Conservation (phyloP, 2,329 filamentous ascomycete species). For the Apiospora koreana region DNA sequence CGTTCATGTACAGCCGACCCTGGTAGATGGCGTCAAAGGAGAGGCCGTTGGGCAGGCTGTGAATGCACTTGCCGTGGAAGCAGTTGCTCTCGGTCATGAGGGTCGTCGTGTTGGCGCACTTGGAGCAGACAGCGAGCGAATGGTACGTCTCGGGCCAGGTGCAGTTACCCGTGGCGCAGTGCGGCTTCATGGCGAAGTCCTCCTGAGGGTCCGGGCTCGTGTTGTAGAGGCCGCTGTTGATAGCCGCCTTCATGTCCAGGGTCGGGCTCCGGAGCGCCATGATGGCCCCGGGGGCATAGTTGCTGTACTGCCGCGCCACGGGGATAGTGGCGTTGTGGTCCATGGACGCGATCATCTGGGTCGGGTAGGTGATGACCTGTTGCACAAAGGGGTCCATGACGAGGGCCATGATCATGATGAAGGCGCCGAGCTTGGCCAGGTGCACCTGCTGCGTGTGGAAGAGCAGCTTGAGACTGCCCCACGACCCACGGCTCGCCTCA, state of each 20-base stretch:
- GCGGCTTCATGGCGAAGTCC: slow-evolving; percentile 12
- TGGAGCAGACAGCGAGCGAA: slow-evolving; percentile 17
- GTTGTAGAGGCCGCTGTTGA: slow-evolving; percentile 17
- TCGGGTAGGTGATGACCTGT: slow-evolving; percentile 20
- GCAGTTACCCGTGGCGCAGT: slow-evolving; percentile 17
- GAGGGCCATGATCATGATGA: slow-evolving; percentile 18
- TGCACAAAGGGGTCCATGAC: slow-evolving; percentile 19
- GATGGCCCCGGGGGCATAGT: slow-evolving; percentile 14
- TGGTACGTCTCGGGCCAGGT: slow-evolving; percentile 17
- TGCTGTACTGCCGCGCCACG: slow-evolving; percentile 8
- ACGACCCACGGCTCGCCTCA: slow-evolving; percentile 19
- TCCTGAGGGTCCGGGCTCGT: slow-evolving; percentile 12
- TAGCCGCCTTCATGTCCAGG: slow-evolving; percentile 17
- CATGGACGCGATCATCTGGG: slow-evolving; percentile 3
- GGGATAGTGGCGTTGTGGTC: slow-evolving; percentile 12
- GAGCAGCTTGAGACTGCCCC: slow-evolving; percentile 19
- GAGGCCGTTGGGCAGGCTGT: slow-evolving; percentile 16
- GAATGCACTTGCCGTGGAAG: slow-evolving; percentile 9
- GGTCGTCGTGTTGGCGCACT: slow-evolving; percentile 18
- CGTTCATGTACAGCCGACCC: slow-evolving; percentile 15
- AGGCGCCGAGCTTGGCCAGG: slow-evolving; percentile 20
- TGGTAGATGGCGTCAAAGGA: not conserved
- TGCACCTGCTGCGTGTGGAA: slow-evolving; percentile 15
- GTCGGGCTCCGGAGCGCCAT: slow-evolving; percentile 15
- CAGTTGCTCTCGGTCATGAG: slow-evolving; percentile 13